These are phyloP conservation scores for Chaetomium cochliodes DNA, from an alignment of 495 filamentous ascomycete genomes.

Conservation along the genomic window DNA sequence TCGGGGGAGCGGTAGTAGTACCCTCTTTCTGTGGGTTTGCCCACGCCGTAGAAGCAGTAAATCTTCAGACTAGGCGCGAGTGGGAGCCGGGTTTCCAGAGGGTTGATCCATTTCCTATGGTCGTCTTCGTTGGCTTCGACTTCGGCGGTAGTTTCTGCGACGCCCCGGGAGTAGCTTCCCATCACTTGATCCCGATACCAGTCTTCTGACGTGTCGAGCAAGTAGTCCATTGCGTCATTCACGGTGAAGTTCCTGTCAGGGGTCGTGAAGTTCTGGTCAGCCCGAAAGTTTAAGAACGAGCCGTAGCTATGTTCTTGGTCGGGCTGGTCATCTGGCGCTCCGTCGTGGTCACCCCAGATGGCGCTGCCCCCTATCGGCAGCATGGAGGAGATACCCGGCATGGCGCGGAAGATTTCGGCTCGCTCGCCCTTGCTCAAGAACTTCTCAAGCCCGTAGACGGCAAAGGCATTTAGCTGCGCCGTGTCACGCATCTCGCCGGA, in stretches of 20 bases:
- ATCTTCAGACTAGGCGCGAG: conserved; percentile 89
- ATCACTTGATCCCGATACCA: conserved; percentile 79
- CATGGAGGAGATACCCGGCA: conserved; percentile 97
- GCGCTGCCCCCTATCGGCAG: conserved; percentile 92
- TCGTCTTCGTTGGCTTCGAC: conserved; percentile 85
- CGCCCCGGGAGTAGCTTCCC: conserved; percentile 78
- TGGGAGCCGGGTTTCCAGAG: conserved; percentile 85
- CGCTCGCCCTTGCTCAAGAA: conserved; percentile 88
- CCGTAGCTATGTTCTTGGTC: conserved; percentile 72
- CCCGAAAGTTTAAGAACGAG: conserved; percentile 82
- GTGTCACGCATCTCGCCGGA: conserved; percentile 99
- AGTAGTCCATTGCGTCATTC: conserved; percentile 69
- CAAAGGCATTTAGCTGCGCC: conserved; percentile 94
- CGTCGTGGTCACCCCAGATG: conserved; percentile 87
- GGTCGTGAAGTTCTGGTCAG: conserved; percentile 53
- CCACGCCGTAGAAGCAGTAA: conserved; percentile 95
- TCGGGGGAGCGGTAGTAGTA: conserved; percentile 85
- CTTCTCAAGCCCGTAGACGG: conserved; percentile 94
- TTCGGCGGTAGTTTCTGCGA: conserved; percentile 76
- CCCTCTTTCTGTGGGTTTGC: conserved; percentile 84
- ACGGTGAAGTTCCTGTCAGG: conserved; percentile 74
- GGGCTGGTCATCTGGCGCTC: conserved; percentile 84
- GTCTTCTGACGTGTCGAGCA: conserved; percentile 70
- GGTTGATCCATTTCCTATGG: conserved; percentile 88
- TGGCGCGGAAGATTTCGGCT: conserved; percentile 90